Conservation (phyloP, 192 early-diverging fungal species). For the Lobosporangium transversale region DNA sequence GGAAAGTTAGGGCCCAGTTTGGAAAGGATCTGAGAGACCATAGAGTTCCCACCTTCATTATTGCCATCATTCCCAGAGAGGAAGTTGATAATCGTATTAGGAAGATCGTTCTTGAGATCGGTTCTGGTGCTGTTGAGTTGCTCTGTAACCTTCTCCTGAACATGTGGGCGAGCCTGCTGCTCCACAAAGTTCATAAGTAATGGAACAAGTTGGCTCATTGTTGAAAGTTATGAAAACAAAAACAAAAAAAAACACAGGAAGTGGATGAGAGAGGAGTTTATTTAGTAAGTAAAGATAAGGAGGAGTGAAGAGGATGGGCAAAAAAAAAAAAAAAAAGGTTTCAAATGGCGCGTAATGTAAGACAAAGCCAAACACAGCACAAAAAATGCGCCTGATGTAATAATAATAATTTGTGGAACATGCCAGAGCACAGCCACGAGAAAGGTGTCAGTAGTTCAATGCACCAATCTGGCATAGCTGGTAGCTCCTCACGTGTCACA, state of each 20-base stretch:
- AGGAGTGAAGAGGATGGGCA: too few species aligned
- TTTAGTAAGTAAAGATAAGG: too few species aligned
- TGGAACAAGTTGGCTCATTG: constrained; percentile 28
- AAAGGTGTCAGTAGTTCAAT: neutral
- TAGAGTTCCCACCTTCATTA: constrained; percentile 12
- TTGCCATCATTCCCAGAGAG: constrained; percentile 21
- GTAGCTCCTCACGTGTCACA: neutral
- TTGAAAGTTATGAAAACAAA: too few species aligned
- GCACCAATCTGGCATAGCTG: constrained; percentile 4
- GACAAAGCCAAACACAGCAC: too few species aligned
- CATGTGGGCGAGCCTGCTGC: constrained; percentile 31
- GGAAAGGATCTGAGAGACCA: constrained; percentile 22
- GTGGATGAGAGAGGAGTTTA: too few species aligned
- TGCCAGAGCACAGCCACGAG: too few species aligned
- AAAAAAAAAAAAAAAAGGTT: too few species aligned
- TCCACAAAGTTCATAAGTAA: constrained; percentile 31
- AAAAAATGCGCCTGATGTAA: too few species aligned
- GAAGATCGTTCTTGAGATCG: constrained; percentile 36
- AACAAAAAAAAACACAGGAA: too few species aligned
- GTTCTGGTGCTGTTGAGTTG: constrained; percentile 24
- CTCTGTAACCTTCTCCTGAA: constrained; percentile 30
- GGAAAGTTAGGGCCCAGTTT: constrained; percentile 31
- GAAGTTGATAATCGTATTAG: constrained; percentile 29
- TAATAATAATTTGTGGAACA: too few species aligned
- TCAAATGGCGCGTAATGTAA: too few species aligned